Evolutionary conservation across 805 yeast species (phyloP).

Genomic region (Barnettozyma siamensis): DNA sequence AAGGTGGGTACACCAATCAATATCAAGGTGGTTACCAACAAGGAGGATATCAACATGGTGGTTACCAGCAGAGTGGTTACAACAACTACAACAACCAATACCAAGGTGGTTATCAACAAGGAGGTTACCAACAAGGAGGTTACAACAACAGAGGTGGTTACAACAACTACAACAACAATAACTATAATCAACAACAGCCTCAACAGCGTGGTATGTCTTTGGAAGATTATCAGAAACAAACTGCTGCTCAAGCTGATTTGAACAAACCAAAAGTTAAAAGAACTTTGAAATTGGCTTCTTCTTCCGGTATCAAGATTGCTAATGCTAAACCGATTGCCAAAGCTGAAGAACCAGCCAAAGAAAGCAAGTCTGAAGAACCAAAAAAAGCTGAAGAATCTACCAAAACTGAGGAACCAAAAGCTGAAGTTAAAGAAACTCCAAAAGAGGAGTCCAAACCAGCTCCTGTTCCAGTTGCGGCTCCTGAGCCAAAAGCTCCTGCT

Average conservation of each 20-base stretch:
- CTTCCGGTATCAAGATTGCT: conserved; percentile 60
- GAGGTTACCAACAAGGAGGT: conserved; percentile 16
- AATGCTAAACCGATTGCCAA: conserved; percentile 33
- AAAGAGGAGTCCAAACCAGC: conserved; percentile 18
- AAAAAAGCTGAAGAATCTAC: conserved; percentile 13
- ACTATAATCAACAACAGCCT: conserved; percentile 17
- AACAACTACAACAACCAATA: conserved; percentile 5
- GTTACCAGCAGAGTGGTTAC: conserved; percentile 11
- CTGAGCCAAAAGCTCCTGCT: conserved; percentile 20
- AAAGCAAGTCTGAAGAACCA: conserved; percentile 13
- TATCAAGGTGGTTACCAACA: conserved; percentile 20
- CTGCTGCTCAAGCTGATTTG: conserved; percentile 30
- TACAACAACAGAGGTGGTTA: conserved; percentile 20
- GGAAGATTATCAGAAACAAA: conserved; percentile 74
- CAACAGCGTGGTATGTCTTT: conserved; percentile 59
- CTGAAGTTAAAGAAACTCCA: conserved; percentile 18
- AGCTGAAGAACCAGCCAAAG: conserved; percentile 19
- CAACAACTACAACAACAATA: conserved; percentile 17
- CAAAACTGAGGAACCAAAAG: conserved; percentile 21
- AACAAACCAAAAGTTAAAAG: conserved; percentile 53
- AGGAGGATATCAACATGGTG: conserved; percentile 12
- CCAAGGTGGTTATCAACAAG: conserved; percentile 16
- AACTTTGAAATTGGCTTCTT: conserved; percentile 59
- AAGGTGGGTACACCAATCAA: too few relatives aligned
- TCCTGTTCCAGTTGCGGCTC: conserved; percentile 21